Base-by-base conservation (phyloP, 208 protist species). In the Vickermania ingenoplastis region DNA sequence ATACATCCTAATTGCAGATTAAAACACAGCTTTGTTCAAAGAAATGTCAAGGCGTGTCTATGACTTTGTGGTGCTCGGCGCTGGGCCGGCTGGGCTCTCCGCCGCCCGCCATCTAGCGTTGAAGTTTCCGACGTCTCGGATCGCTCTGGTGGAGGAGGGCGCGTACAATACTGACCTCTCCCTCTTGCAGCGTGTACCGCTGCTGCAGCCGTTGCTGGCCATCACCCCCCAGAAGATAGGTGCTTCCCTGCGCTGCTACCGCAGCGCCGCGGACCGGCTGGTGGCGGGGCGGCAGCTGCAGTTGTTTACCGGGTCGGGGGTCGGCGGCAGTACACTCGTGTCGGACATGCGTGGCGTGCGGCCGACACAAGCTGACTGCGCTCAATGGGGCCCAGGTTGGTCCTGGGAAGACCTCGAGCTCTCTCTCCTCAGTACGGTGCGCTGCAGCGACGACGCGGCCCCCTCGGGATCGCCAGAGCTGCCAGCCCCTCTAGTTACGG, bases 331-430 rank as follows among this genome's bases (percentile, higher is more conserved):
- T 54, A 80, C 65, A 14, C 64, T 71, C 27, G 71, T 71, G 57
- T 79, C 78, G 57, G 77, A 89, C 62, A 85, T 87, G 79, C 67
- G 41, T 31, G 88, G 87, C 63, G 65, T 83, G 45, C 79, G 85
- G 14, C 79, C 74, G 14, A 81, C 68, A 0, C 31, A 28, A 4
- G 26, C 58, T 4, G 75, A 81, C 51, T 81, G 74, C 55, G 71
- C 41, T 3, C 63, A 53, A 2, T 86, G 83, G 79, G 51, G 58
- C 1, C 25, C 55, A 2, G 59, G 52, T 14, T 92, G 81, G 85
- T 68, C 57, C 41, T 86, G 73, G 48, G 81, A 80, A 17, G 54
- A 56, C n/a, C 79, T 80, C 29, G 76, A 73, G 24, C 53, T 86
- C 14, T 21, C 41, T 1, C 69, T 85, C 24, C 63, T 68, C 14